phyloP scores from a whole-genome alignment of 2,329 filamentous ascomycete species.

The Fusarium odoratissimum region DNA sequence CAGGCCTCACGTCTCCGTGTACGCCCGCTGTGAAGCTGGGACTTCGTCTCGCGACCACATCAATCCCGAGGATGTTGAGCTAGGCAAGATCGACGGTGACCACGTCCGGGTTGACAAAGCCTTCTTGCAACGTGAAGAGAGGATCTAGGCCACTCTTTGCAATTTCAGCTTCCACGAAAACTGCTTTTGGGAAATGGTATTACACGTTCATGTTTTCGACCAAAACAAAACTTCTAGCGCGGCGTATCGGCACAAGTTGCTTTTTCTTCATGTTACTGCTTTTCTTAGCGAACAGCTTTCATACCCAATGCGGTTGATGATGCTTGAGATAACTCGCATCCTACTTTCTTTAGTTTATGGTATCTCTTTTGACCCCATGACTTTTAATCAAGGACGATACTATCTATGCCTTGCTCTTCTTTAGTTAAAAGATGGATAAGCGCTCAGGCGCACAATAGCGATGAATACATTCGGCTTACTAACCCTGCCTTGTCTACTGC shows the following conservation, averaged over 20 bases:
- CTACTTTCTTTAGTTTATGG: constrained; percentile 1
- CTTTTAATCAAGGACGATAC: constrained; percentile 1
- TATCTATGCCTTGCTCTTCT: constrained; percentile 6
- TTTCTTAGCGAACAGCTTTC: constrained; percentile 9
- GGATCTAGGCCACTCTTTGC: constrained; percentile 33
- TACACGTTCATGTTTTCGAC: constrained; percentile 10
- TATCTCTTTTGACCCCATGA: neutral
- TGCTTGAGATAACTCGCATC: constrained; percentile 30
- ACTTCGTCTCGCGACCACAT: constrained; percentile 27
- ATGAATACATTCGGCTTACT: constrained; percentile 4
- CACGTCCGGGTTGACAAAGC: constrained; percentile 48
- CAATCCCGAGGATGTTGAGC: constrained; percentile 49
- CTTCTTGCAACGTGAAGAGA: constrained; percentile 49
- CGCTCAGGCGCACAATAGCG: constrained; percentile 19
- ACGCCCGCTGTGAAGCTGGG: constrained; percentile 44
- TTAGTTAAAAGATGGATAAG: constrained; percentile 20
- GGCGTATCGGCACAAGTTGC: constrained; percentile 30
- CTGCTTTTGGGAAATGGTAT: constrained; percentile 18
- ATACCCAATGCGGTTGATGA: constrained; percentile 2
- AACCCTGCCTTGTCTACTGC: neutral
- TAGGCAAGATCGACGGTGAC: constrained; percentile 45
- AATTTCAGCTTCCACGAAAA: neutral
- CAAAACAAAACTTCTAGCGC: constrained; percentile 28
- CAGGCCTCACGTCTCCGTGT: constrained; percentile 34
- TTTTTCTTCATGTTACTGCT: neutral